phyloP scores from a whole-genome alignment of 2,329 filamentous ascomycete genomes.

The Fusarium domesticum region DNA sequence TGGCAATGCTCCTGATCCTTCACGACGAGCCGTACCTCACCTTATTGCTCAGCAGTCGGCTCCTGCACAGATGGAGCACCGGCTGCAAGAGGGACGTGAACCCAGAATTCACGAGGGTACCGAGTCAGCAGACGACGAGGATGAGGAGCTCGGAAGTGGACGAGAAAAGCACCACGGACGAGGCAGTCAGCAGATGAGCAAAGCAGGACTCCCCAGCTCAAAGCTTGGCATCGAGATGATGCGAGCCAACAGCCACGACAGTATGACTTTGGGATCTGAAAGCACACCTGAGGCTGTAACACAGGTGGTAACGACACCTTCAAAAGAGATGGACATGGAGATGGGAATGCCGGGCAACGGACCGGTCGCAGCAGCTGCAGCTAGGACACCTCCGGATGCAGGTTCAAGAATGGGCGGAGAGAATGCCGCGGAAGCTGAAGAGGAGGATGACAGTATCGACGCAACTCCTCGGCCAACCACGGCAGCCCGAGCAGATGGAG shows the following conservation, averaged over 20 bases:
- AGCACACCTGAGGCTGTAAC: constrained; percentile 51
- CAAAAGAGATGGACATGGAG: constrained; percentile 38
- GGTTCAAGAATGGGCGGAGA: constrained; percentile 11
- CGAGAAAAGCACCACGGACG: constrained; percentile 48
- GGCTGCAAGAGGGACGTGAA: constrained; percentile 67
- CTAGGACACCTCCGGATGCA: constrained; percentile 27
- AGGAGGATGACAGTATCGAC: constrained; percentile 33
- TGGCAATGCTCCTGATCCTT: constrained; percentile 32
- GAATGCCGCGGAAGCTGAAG: constrained; percentile 8
- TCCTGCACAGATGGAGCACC: constrained; percentile 57
- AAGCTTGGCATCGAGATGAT: constrained; percentile 97
- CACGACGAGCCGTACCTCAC: constrained; percentile 46
- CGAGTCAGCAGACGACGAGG: constrained; percentile 92
- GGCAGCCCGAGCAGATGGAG: constrained; percentile 11
- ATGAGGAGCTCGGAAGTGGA: constrained; percentile 73
- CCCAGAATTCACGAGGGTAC: constrained; percentile 68
- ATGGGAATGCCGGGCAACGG: constrained; percentile 29
- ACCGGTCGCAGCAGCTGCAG: constrained; percentile 4
- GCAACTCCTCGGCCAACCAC: constrained; percentile 43
- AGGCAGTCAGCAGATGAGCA: constrained; percentile 40
- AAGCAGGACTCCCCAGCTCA: constrained; percentile 66
- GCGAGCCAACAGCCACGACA: constrained; percentile 92
- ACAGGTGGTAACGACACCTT: constrained; percentile 49
- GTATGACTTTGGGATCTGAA: constrained; percentile 56
- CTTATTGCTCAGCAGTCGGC: constrained; percentile 63